These are phyloP conservation scores for Piper betle DNA, from an alignment of 164 flowering plant species.

Conservation along the genomic window DNA sequence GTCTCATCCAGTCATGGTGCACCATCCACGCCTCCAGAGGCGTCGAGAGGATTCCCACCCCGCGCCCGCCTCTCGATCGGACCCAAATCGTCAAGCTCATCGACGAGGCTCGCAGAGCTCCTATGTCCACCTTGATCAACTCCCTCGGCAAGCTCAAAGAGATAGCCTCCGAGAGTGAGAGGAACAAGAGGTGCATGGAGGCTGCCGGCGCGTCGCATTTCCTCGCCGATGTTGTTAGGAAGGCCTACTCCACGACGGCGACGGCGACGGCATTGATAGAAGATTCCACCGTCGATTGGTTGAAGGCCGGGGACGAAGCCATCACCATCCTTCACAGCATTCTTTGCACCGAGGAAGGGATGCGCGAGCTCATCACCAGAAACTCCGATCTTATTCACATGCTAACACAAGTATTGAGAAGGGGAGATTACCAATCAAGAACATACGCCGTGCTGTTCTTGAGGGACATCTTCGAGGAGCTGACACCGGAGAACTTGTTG, in stretches of 20 bases:
- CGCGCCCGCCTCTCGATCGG: slow-evolving; percentile 35
- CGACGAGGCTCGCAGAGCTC: slow-evolving; percentile 16
- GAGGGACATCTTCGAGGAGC: slow-evolving; percentile 25
- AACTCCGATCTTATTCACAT: slow-evolving; percentile 23
- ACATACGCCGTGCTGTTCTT: slow-evolving; percentile 30
- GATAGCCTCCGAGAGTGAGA: slow-evolving; percentile 22
- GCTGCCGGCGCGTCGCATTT: slow-evolving; percentile 37
- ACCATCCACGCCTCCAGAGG: slow-evolving; percentile 36
- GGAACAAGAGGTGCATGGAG: slow-evolving; percentile 30
- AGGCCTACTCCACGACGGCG: background rate
- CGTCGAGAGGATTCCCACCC: slow-evolving; percentile 61
- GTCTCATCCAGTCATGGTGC: slow-evolving; percentile 82
- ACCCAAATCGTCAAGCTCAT: slow-evolving; percentile 29
- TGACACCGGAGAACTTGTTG: slow-evolving; percentile 36
- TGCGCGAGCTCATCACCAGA: slow-evolving; percentile 18
- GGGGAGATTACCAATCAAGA: slow-evolving; percentile 33
- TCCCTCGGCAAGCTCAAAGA: slow-evolving; percentile 32
- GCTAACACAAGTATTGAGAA: slow-evolving; percentile 21
- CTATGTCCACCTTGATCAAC: slow-evolving; percentile 13
- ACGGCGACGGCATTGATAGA: background rate
- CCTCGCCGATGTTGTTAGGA: slow-evolving; percentile 29
- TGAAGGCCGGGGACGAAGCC: slow-evolving; percentile 32
- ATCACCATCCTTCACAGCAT: slow-evolving; percentile 30
- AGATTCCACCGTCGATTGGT: slow-evolving; percentile 1
- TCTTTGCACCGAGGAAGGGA: slow-evolving; percentile 20